Evolutionary conservation across 352 stramenopile genomes (phyloP).

Genomic region (Phytophthora palmivora): DNA sequence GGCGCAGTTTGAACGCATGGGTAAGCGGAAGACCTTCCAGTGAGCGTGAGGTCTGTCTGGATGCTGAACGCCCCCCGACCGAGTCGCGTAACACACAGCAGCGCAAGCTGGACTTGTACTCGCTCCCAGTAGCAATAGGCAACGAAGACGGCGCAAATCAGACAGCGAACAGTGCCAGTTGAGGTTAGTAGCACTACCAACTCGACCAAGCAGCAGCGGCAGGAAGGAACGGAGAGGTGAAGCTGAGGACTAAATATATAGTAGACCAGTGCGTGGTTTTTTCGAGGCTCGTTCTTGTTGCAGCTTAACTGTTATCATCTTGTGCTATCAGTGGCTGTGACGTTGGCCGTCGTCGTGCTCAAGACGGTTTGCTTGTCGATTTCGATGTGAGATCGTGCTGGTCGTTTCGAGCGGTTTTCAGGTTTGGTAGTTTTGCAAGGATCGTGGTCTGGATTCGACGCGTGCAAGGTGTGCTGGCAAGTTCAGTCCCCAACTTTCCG

Average conservation of each 20-base stretch:
- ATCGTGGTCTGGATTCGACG: slow-evolving; percentile 1
- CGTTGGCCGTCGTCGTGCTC: slow-evolving; percentile 9
- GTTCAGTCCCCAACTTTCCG: slow-evolving; percentile 21
- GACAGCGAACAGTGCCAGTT: slow-evolving; percentile 5
- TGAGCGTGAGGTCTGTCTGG: slow-evolving; percentile 36
- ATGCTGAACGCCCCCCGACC: slow-evolving; percentile 26
- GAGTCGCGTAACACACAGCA: slow-evolving; percentile 24
- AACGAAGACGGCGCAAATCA: slow-evolving; percentile 13
- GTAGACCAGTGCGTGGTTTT: slow-evolving; percentile 42
- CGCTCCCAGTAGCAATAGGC: slow-evolving; percentile 20
- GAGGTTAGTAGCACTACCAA: slow-evolving; percentile 23
- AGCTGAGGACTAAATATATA: slow-evolving; percentile 43
- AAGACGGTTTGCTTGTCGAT: slow-evolving; percentile 8
- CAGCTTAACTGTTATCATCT: slow-evolving; percentile 7
- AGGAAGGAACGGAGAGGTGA: slow-evolving; percentile 29
- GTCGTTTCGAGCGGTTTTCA: slow-evolving; percentile 29
- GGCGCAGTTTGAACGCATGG: slow-evolving; percentile 85
- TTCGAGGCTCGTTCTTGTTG: slow-evolving; percentile 25
- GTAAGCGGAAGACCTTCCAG: slow-evolving; percentile 80
- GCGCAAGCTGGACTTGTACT: slow-evolving; percentile 10
- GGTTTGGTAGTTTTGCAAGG: slow-evolving; percentile 5
- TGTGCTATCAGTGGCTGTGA: slow-evolving; percentile 9
- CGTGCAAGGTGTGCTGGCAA: no score
- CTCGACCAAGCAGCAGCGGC: slow-evolving; percentile 12
- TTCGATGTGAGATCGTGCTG: slow-evolving; percentile 19